phyloP scores from a whole-genome alignment of 305 asterid genomes.

The Fraxinus dipetala region DNA sequence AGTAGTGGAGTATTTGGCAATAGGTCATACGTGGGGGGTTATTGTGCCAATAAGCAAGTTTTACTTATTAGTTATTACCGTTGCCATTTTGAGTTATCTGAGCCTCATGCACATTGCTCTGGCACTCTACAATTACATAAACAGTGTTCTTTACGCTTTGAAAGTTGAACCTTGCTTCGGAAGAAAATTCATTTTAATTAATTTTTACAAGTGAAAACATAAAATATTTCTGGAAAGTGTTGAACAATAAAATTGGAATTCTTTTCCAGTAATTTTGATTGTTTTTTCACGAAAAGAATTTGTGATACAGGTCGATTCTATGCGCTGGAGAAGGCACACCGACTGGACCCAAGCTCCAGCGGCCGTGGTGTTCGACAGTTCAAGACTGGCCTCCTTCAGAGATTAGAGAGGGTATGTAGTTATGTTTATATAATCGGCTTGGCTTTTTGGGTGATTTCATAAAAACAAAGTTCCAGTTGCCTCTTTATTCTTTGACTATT shows the following conservation, averaged over 20 bases:
- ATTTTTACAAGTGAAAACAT: not conserved
- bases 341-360: constrained; percentile 87
- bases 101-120: not conserved
- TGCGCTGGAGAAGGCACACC: constrained; percentile 97
- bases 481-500: not conserved
- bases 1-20: not conserved
- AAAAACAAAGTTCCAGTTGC: not conserved
- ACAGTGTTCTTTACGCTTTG: not conserved
- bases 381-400: constrained; percentile 89
- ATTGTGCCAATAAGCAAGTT: not conserved
- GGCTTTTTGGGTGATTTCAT: not conserved
- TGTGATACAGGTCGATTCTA: constrained; percentile 76
- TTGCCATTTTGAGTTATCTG: not conserved
- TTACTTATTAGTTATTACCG: not conserved
- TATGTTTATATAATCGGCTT: not conserved
- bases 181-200: not conserved
- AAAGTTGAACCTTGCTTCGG: not conserved
- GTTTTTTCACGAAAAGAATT: not conserved
- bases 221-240: not conserved
- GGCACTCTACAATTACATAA: not conserved
- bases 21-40: not conserved
- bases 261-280: not conserved
- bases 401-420: constrained; percentile 70
- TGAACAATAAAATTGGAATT: not conserved
- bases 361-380: constrained; percentile 99